Base-by-base conservation (phyloP, 345 rosid genomes). In the Ailanthus altissimus region DNA sequence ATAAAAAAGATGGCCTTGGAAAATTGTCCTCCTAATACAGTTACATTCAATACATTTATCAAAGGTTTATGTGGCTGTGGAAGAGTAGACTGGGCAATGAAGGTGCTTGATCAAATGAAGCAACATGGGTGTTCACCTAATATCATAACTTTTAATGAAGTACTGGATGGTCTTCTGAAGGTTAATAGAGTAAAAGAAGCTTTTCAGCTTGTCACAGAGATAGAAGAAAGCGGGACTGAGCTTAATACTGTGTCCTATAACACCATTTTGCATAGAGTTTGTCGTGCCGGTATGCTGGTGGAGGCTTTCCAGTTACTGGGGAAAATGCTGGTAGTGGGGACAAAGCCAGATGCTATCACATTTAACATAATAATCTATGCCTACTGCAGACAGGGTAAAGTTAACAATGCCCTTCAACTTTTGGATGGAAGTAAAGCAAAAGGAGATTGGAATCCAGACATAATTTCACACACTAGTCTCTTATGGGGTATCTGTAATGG, bases 11-110 rank as follows among this genome's bases (percentile, higher is more conserved):
- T 92, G 98, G 58, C 59, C 9, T 70, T 72, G 65, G 85, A 88
- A 49, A 86, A 85, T 63, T 91, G 93, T 77, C 80, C 88, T 82
- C 98, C 97, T 69, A 88, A 84, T 71, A 82, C 79, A 40, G 67
- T 89, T 26, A 93, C 98, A 60, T 88, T 89, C 83, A 93, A 93
- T 32, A 81, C 85, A 43, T 87, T 91, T 58, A 84, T 94, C 76
- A 89, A 86, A 76, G 93, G 94, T 42, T 83, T 93, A 86, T 93
- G 97, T 72, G 76, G 82, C 67, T 77, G 71, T 47, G 87, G 92
- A 84, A 88, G 87, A 84, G 78, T 85, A 66, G 92, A 93, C 26
- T 85, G 86, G 89, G 94, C 91, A 60, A 72, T 85, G 71, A 81
- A 84, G 76, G 80, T 88, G 71, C 84, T 89, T 40, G 79, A 80